phyloP scores from a whole-genome alignment of 257 asterid species.

The Solanum corneliomulleri region DNA sequence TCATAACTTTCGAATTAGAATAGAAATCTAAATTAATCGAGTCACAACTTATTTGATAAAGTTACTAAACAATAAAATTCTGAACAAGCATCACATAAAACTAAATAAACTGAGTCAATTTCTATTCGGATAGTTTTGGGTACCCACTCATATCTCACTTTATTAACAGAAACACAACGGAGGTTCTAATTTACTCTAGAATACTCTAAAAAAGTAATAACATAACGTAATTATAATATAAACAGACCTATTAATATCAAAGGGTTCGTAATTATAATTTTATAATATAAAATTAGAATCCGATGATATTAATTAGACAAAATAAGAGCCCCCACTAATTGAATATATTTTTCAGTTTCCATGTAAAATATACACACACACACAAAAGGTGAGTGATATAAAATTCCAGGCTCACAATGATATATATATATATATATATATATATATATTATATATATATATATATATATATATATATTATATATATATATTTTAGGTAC shows the following conservation, averaged over 20 bases:
- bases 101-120: background rate
- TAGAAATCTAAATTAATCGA: background rate
- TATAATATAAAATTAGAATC: background rate
- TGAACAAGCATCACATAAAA: background rate
- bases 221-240: background rate
- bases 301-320: background rate
- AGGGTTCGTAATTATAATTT: background rate
- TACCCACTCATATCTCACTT: background rate
- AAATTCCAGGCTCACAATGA: background rate
- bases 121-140: background rate
- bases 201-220: background rate
- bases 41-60: background rate
- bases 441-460: background rate
- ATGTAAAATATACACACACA: background rate
- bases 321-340: background rate
- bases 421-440: background rate
- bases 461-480: background rate
- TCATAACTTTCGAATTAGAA: too few species aligned
- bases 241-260: background rate
- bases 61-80: background rate
- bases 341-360: background rate
- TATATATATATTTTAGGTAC: background rate
- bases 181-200: background rate
- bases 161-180: background rate
- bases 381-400: background rate